A percentile compares a stretch with the other conserved stretches of the same genome.
phyloP scores from a whole-genome alignment of 164 flowering plant genomes.

The Echeveria elegans region DNA sequence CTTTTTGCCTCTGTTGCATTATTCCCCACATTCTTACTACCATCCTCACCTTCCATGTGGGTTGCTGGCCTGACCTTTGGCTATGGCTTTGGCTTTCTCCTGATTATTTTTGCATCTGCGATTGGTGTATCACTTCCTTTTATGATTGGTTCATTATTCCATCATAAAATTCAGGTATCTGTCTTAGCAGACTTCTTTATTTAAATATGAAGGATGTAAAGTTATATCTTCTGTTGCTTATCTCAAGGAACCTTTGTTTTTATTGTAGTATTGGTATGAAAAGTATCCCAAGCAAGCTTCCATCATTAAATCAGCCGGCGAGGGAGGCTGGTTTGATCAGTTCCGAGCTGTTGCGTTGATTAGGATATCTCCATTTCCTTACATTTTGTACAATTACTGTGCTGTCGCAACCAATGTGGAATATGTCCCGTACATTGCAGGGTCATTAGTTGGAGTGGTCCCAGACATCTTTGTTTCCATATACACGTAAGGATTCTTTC shows the following conservation, averaged over 20 bases:
- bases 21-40: constrained; percentile 70
- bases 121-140: constrained; percentile 80
- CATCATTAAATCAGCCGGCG: constrained; percentile 76
- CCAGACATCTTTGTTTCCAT: constrained; percentile 78
- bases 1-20: constrained; percentile 63
- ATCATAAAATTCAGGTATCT: constrained; percentile 64
- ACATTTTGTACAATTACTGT: constrained; percentile 72
- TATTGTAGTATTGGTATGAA: constrained; percentile 60
- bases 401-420: constrained; percentile 77
- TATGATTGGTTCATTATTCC: constrained; percentile 71
- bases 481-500: constrained; percentile 32
- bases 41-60: constrained; percentile 96
- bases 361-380: constrained; percentile 91
- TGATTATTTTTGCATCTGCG: constrained; percentile 46
- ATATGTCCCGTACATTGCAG: constrained; percentile 69
- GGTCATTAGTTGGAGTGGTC: constrained; percentile 66
- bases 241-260: background rate
- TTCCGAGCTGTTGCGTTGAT: constrained; percentile 70
- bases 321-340: constrained; percentile 84
- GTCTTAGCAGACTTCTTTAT: background rate
- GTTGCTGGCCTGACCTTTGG: constrained; percentile 92
- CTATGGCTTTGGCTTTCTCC: constrained; percentile 72
- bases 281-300: constrained; percentile 82
- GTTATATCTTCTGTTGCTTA: background rate
- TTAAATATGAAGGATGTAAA: background rate